Base-by-base conservation (phyloP, 176 grass and related monocot genomes). In the Oryza meridionalis region DNA sequence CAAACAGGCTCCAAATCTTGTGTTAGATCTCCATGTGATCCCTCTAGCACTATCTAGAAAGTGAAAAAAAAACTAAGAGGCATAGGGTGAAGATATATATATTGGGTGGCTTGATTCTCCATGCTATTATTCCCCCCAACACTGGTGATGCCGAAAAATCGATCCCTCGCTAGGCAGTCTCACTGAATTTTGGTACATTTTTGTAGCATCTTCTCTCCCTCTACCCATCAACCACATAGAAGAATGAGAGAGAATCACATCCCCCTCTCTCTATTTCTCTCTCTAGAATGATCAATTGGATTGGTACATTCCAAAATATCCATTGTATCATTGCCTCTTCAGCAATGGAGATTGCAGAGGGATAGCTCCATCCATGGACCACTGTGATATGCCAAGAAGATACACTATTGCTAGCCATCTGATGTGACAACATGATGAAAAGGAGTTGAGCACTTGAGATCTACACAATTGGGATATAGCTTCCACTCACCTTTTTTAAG, bases 281-380 rank as follows among this genome's bases (percentile, higher is more conserved):
- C 21, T 70, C 63, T 76, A 13, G 21, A n/a, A 68, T 38, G 53
- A 67, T 61, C 88, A 75, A 86, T 11, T 86, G 68, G 75, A 69
- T 24, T 75, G 47, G 88, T 64, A 86, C 35, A 83, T 79, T 78
- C 73, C 84, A 74, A 74, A 74, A 86, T 90, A 90, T 83, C 88
- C 88, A 78, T 10, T 53, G 78, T 37, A 73, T 73, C 46, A 11
- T 71, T 55, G 37, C 29, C 40, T 70, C 64, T 40, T 63, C 73
- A 63, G 21, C 63, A 62, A 51, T 84, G 59, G 21, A 65, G 26
- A 16, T 19, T 84, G 43, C 21, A 74, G 26, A 24, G 70, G 37
- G 72, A 53, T 75, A 53, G 82, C 82, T 53, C 58, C 70, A 83
- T 24, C 22, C 40, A 53, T 55, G 24, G 46, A 35, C 35, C 37